Base-by-base conservation (phyloP, 1,284 basidiomycete species). In the Phenoliferia sp. region DNA sequence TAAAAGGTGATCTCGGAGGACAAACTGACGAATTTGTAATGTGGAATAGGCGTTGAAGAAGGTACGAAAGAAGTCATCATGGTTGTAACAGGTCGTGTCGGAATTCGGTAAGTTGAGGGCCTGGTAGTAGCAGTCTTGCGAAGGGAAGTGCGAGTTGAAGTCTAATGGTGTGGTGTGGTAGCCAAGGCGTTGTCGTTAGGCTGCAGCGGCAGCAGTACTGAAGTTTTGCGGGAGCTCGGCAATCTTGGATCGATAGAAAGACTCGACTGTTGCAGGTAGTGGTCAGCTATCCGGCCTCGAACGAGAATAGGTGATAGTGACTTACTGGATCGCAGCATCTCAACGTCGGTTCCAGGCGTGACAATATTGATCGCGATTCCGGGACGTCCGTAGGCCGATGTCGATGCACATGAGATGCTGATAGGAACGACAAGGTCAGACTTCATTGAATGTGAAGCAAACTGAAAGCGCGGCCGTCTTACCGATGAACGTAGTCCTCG, bases 401-500 rank as follows among this genome's bases (percentile, higher is more conserved):
- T 62, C 12, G 68, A 48, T 3, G 72, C 74, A 60, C 70, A 75
- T 0, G 72, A 65, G 31, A 74, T 64, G 31, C 72, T 69, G 58
- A n/a, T 19, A 28, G 50, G 3, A 19, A 52, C 6, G 32, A 10
- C 4, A 36, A 31, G 6, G 28, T 59, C 10, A 26, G 15, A 1
- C 3, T 16, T 7, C 29, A 31, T n/a, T 26, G 32, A 12, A 19
- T 22, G 58, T 28, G 55, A 48, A 29, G 22, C 17, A 63, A n/a
- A 34, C 50, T 1, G 35, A 3, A 36, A 3, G 50, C 3, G 16
- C 7, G 39, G n/a, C n/a, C n/a, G n/a, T n/a, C 71, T 59, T n/a
- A 73, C 73, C 74, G 69, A 36, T 70, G 69, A 3, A 65, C 64
- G 65, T 76, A 76, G 52, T 74, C 73, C 44, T 76, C 75, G 26